Conservation (phyloP, 805 yeast genomes). For the Yamadazyma sp. region DNA sequence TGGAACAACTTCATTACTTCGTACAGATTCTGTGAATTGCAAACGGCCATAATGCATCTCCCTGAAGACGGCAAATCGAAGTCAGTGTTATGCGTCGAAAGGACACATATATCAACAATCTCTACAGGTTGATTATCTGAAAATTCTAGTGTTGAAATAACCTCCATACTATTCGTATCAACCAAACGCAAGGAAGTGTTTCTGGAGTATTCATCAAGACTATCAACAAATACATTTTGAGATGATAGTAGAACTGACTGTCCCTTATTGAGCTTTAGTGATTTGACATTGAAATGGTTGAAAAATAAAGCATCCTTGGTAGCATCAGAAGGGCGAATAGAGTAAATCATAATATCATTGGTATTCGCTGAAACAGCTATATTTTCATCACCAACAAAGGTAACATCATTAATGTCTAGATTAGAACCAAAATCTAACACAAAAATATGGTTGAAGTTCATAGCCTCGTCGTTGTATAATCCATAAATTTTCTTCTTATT, state of each 20-base stretch:
- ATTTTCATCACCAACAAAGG: conserved; percentile 8
- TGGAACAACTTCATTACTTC: conserved; percentile 14
- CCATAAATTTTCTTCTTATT: conserved; percentile 14
- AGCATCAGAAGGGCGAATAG: background rate
- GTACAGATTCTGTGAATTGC: conserved; percentile 12
- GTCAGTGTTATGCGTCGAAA: conserved; percentile 3
- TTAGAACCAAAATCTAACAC: conserved; percentile 2
- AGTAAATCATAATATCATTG: conserved; percentile 10
- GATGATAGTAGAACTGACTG: conserved; percentile 20
- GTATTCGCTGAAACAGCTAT: conserved; percentile 11
- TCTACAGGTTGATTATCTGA: conserved; percentile 15
- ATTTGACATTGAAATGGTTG: conserved; percentile 19
- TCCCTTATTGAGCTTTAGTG: conserved; percentile 13
- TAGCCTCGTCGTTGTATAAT: conserved; percentile 9
- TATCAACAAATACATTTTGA: conserved; percentile 16
- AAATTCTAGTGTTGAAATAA: conserved; percentile 12
- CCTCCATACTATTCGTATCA: conserved; percentile 16
- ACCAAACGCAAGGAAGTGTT: conserved; percentile 19
- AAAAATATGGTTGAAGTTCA: conserved; percentile 11
- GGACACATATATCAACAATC: conserved; percentile 20
- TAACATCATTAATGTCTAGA: conserved; percentile 15
- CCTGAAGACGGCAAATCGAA: background rate
- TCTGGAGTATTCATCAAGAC: conserved; percentile 15
- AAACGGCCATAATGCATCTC: conserved; percentile 18
- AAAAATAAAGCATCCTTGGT: conserved; percentile 16